Base-by-base conservation (phyloP, 352 stramenopile species). In the Globisporangium yorkense region DNA sequence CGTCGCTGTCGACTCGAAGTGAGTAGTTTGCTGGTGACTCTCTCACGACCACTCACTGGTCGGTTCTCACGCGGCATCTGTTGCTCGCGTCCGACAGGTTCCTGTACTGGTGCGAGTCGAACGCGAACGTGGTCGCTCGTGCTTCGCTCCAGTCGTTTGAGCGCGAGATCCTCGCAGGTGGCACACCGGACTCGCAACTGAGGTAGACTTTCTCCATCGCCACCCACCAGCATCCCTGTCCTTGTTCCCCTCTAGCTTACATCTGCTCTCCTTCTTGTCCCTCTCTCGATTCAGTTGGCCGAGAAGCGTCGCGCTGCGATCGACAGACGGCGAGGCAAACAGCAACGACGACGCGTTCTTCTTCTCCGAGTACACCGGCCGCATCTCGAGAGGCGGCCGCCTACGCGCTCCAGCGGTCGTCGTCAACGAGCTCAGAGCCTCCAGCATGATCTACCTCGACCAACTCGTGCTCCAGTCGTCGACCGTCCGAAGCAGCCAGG, bases 71-170 rank as follows among this genome's bases (percentile, higher is more conserved):
- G 56, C 45, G 10, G 58, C 33, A 37, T 10, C 5, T 37, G 37
- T 57, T 2, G 29, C 21, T 59, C 51, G 33, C 51, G 65, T 9
- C 29, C n/a, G 44, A n/a, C 35, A 85, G 74, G 52, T 85, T 74
- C 54, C 13, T 87, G 3, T 92, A 89, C 58, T 92, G 81, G 81
- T 79, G 69, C 48, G 81, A 92, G 45, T 80, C 54, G 27, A 92
- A 89, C 63, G 65, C 67, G 9, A 88, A 92, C 51, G 63, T 75
- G 3, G 51, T 92, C 16, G 77, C 72, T n/a, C 68, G 68, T 20
- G 81, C 81, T 5, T 54, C 68, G 1, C 61, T 77, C 7, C 61
- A 66, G 24, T 63, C 72, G 16, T 85, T 85, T 51, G 50, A 70
- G 52, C 77, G 72, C 3, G 54, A 85, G 35, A 62, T 87, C 1